Percentiles rank a stretch among this genome's conserved stretches.
phyloP scores from a whole-genome alignment of 257 asterid species.

The Gynochthodes officinalis region DNA sequence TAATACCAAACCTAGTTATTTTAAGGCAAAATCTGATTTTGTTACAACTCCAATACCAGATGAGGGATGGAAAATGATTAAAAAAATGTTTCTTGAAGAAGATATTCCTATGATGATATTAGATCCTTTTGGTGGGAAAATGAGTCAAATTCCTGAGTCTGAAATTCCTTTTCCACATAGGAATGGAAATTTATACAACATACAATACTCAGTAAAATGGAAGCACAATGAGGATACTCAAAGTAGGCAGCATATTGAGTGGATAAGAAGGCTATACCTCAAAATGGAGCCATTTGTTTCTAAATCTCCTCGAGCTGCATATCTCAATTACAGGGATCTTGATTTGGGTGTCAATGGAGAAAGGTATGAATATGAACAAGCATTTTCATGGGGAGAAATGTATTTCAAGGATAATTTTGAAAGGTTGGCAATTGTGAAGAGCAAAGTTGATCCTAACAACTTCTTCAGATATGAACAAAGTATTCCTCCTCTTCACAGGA shows the following conservation, averaged over 20 bases:
- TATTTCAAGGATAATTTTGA: conserved; percentile 22
- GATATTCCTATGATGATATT: conserved; percentile 4
- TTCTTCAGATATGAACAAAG: conserved; percentile 25
- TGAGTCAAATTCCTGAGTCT: conserved; percentile 2
- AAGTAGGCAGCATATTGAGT: conserved; percentile 13
- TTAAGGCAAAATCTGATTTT: conserved; percentile 23
- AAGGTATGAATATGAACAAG: background rate
- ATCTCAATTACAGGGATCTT: conserved; percentile 22
- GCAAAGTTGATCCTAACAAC: conserved; percentile 19
- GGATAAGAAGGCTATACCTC: conserved; percentile 9
- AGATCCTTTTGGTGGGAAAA: conserved; percentile 24
- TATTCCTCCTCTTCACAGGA: conserved; percentile 6
- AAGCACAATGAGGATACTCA: background rate
- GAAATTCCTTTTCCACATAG: conserved; percentile 27
- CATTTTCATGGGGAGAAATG: conserved; percentile 19
- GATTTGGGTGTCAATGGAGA: conserved; percentile 14
- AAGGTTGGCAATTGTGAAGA: conserved; percentile 19
- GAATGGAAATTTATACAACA: conserved; percentile 8
- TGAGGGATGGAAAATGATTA: conserved; percentile 3
- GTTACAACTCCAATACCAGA: conserved; percentile 8
- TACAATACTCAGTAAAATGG: conserved; percentile 23
- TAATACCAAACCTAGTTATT: background rate
- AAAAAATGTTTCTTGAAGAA: conserved; percentile 20
- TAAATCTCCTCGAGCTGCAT: conserved; percentile 17
- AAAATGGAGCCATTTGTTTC: conserved; percentile 22